Conservation (phyloP, 1,284 basidiomycete species). For the Baeospora myosura region DNA sequence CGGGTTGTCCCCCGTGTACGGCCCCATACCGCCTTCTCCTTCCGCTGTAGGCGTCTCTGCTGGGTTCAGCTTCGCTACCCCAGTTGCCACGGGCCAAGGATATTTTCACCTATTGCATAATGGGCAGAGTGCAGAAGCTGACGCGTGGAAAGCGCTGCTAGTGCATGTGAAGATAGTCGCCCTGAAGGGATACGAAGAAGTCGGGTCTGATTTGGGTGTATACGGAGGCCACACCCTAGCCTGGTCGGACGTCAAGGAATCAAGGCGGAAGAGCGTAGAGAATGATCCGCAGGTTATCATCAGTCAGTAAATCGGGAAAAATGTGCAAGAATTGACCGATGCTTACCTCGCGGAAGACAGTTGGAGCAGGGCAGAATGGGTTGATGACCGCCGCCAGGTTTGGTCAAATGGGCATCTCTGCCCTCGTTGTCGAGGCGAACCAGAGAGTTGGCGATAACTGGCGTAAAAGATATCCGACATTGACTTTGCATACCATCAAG, state of each 20-base stretch:
- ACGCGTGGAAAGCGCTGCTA: slow-evolving; percentile 25
- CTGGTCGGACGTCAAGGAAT: slow-evolving; percentile 24
- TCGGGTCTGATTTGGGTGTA: slow-evolving; percentile 21
- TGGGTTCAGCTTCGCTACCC: slow-evolving; percentile 35
- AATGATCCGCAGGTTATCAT: slow-evolving; percentile 28
- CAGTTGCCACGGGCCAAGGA: slow-evolving; percentile 28
- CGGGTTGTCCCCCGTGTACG: neutral
- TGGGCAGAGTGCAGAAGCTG: slow-evolving; percentile 6
- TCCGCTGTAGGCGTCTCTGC: slow-evolving; percentile 21
- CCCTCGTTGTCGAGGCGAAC: slow-evolving; percentile 41
- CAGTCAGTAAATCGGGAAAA: no score
- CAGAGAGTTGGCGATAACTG: slow-evolving; percentile 47
- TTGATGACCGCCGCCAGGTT: slow-evolving; percentile 45
- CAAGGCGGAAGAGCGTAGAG: slow-evolving; percentile 22
- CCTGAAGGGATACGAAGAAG: slow-evolving; percentile 29
- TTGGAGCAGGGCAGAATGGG: slow-evolving; percentile 52
- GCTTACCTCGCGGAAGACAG: no score
- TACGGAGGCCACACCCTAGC: slow-evolving; percentile 25
- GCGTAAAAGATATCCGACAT: slow-evolving; percentile 43
- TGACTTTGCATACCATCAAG: slow-evolving; percentile 39
- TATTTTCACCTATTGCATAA: slow-evolving; percentile 26
- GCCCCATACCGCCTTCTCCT: slow-evolving; percentile 7
- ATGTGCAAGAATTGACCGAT: no score
- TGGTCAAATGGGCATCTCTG: slow-evolving; percentile 39
- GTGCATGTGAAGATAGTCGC: slow-evolving; percentile 24